Percentiles rank a stretch among this genome's conserved stretches.
These are phyloP conservation scores for Boletellus ananas DNA, from an alignment of 768 basidiomycete species.

Conservation along the genomic window DNA sequence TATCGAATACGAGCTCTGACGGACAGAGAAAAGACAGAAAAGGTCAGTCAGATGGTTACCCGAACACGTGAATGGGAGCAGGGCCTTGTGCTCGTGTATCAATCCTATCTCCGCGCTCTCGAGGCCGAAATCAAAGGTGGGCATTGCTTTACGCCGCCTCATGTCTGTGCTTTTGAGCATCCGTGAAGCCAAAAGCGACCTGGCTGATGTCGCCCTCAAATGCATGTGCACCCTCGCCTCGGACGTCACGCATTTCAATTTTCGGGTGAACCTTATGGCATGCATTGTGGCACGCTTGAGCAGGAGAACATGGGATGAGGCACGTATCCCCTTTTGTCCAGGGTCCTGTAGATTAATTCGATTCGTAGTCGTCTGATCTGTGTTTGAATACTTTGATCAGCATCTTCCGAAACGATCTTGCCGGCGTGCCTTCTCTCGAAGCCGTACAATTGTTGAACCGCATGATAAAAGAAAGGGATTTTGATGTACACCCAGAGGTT, in stretches of 20 bases:
- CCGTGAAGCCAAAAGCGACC: conserved; percentile 54
- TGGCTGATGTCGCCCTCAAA: conserved; percentile 68
- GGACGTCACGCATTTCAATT: conserved; percentile 94
- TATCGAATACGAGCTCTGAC: conserved; percentile 92
- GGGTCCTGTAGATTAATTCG: conserved; percentile 4
- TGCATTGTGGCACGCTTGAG: conserved; percentile 81
- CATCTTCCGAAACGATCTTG: conserved; percentile 80
- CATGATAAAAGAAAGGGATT: conserved; percentile 93
- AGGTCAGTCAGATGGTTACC: conserved; percentile 90
- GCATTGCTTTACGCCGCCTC: conserved; percentile 16
- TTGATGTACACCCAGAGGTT: conserved; percentile 85
- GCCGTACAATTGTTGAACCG: conserved; percentile 86
- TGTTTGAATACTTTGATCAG: conserved; percentile 78
- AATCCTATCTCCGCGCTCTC: conserved; percentile 79
- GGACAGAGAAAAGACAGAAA: conserved; percentile 86
- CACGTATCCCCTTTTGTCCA: conserved; percentile 35
- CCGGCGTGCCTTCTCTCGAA: conserved; percentile 81
- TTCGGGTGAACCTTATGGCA: conserved; percentile 87
- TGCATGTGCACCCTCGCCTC: conserved; percentile 85
- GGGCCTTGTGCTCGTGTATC: conserved; percentile 84
- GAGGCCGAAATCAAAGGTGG: conserved; percentile 83
- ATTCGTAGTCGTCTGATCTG: conserved; percentile 70
- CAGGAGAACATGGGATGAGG: conserved; percentile 85
- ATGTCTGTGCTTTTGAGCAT: conserved; percentile 17
- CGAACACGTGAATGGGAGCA: conserved; percentile 94